Conservation (phyloP, 2,329 filamentous ascomycete genomes). For the Neonectria punicea region DNA sequence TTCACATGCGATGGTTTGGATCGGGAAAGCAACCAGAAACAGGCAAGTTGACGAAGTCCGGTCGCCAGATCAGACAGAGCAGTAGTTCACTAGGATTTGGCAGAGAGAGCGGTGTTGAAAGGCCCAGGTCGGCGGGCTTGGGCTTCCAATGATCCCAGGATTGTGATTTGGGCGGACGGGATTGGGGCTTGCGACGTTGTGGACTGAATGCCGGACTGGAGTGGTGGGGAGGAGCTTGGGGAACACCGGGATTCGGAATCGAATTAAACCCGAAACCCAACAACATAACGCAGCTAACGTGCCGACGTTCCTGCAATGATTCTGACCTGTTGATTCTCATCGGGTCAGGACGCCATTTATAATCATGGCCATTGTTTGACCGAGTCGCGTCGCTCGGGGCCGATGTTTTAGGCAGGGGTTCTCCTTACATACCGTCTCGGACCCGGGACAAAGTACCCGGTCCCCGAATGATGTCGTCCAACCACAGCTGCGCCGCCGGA, state of each 20-base stretch:
- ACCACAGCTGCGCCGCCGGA: background rate
- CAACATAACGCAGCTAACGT: background rate
- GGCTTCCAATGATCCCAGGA: conserved; percentile 5
- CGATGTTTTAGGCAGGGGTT: background rate
- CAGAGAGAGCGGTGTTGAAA: conserved; percentile 8
- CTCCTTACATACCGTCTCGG: background rate
- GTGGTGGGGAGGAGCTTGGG: background rate
- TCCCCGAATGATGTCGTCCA: background rate
- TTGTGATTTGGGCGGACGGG: conserved; percentile 20
- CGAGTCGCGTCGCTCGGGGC: background rate
- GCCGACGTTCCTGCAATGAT: background rate
- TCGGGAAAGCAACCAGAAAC: background rate
- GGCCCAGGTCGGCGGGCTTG: conserved; percentile 8
- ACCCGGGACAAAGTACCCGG: background rate
- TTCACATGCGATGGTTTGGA: conserved; percentile 9
- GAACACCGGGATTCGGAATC: conserved; percentile 23
- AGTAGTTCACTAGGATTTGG: conserved; percentile 18
- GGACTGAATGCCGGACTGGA: conserved; percentile 23
- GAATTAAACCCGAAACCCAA: conserved; percentile 16
- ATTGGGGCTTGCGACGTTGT: conserved; percentile 21
- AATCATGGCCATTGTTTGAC: background rate
- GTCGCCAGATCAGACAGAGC: conserved; percentile 13
- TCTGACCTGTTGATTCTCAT: background rate
- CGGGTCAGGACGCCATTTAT: background rate
- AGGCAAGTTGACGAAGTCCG: conserved; percentile 29